Percentiles rank a stretch among this genome's conserved stretches.
These are phyloP conservation scores for Verticillium longisporum DNA, from an alignment of 2,329 filamentous ascomycete genomes.

Conservation along the genomic window DNA sequence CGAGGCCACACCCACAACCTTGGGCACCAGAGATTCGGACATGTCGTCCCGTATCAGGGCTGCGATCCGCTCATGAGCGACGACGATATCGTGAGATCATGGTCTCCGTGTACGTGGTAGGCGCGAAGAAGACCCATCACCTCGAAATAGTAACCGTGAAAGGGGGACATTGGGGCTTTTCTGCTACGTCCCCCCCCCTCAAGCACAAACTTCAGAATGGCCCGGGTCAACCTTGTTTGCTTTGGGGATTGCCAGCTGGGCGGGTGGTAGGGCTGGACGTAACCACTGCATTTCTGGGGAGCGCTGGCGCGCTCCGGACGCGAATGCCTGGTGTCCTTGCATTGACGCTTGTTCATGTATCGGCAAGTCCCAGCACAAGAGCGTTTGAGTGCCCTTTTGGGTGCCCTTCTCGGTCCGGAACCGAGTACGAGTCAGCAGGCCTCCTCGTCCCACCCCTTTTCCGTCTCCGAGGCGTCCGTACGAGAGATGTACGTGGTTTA, in stretches of 20 bases:
- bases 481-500: not conserved
- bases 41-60: not conserved
- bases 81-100: not conserved
- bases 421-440: not conserved
- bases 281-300: not conserved
- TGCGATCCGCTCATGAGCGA: not conserved
- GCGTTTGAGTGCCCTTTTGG: not conserved
- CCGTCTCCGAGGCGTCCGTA: not conserved
- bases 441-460: not conserved
- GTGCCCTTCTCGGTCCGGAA: not conserved
- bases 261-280: not conserved
- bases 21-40: not conserved
- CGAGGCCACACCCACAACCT: slow-evolving; percentile 7
- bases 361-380: not conserved
- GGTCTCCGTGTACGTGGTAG: not conserved
- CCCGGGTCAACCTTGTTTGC: not conserved
- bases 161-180: not conserved
- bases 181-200: not conserved
- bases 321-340: not conserved
- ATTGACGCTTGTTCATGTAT: not conserved
- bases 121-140: not conserved
- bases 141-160: not conserved
- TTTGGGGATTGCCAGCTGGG: not conserved
- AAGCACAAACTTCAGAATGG: not conserved
- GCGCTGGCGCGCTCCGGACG: not conserved